Conservation (phyloP, 805 yeast genomes). For the Maudiozyma saulgeensis region DNA sequence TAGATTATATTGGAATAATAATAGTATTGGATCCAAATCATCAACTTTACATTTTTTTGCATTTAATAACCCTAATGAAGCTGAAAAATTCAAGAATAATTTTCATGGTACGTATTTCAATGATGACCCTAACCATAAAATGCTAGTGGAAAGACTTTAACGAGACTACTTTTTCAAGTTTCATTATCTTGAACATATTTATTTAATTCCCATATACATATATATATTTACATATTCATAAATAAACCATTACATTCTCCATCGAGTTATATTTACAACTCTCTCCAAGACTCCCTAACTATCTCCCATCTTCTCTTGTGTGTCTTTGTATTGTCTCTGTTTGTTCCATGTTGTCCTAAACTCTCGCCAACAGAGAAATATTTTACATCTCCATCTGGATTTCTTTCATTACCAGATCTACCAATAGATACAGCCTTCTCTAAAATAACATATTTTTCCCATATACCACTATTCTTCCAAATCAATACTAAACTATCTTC, state of each 20-base stretch:
- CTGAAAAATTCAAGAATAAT: constrained; percentile 42
- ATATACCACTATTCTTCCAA: constrained; percentile 63
- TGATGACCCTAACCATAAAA: constrained; percentile 8
- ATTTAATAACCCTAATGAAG: constrained; percentile 38
- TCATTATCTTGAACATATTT: not conserved
- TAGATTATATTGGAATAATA: constrained; percentile 19
- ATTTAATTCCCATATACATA: not conserved
- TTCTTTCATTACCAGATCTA: not conserved
- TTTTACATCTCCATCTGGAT: not conserved
- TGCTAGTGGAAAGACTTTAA: constrained; percentile 13
- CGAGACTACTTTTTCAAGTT: not conserved
- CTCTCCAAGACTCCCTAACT: constrained; percentile 62
- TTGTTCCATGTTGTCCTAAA: constrained; percentile 6
- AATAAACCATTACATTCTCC: constrained; percentile 11
- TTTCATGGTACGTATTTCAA: constrained; percentile 36
- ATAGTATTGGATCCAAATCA: constrained; percentile 9
- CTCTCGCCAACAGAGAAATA: constrained; percentile 15
- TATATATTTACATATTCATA: constrained; percentile 17
- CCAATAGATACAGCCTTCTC: constrained; percentile 33
- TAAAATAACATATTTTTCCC: constrained; percentile 78
- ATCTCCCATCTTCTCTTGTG: constrained; percentile 40
- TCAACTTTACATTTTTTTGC: constrained; percentile 18
- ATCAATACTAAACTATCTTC: constrained; percentile 64
- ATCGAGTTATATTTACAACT: no score
- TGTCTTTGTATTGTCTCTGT: constrained; percentile 9